These are phyloP conservation scores for Glarea lozoyensis DNA, from an alignment of 495 filamentous ascomycete species.

Conservation along the genomic window DNA sequence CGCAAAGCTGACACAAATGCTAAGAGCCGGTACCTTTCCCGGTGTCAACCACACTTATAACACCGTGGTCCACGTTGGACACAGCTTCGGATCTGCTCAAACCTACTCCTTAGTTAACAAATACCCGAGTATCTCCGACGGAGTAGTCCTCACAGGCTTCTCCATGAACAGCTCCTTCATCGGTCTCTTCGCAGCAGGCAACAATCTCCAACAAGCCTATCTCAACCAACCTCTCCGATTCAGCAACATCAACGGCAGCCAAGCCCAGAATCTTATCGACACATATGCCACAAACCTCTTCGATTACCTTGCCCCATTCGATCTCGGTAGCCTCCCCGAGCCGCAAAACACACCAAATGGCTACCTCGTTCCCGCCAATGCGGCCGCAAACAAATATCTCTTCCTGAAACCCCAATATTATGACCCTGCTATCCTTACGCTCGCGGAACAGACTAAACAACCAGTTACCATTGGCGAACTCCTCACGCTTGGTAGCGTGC, in stretches of 20 bases:
- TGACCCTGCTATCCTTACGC: conserved; percentile 32
- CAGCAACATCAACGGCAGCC: conserved; percentile 25
- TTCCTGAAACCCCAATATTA: conserved; percentile 42
- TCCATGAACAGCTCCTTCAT: conserved; percentile 32
- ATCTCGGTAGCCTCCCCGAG: neutral
- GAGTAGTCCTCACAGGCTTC: conserved; percentile 49
- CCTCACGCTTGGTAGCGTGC: conserved; percentile 30
- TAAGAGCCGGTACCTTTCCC: conserved; percentile 34
- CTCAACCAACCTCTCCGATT: conserved; percentile 32
- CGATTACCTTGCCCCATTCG: conserved; percentile 13
- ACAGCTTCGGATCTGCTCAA: conserved; percentile 42
- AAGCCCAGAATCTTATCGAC: conserved; percentile 30
- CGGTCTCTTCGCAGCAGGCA: conserved; percentile 28
- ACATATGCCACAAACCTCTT: conserved; percentile 10
- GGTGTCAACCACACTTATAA: conserved; percentile 24
- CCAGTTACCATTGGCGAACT: conserved; percentile 43
- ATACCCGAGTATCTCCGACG: conserved; percentile 44
- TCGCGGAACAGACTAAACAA: conserved; percentile 36
- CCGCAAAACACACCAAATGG: conserved; percentile 12
- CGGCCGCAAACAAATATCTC: conserved; percentile 15
- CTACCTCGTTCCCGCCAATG: conserved; percentile 17
- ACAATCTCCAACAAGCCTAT: conserved; percentile 38
- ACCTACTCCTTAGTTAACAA: conserved; percentile 35
- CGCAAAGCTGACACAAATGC: conserved; percentile 33
- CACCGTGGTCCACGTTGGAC: conserved; percentile 51